Evolutionary conservation across 1,284 basidiomycete genomes (phyloP), one percentile per base, ranked within the genome.

Genomic region (Mycena citricolor): DNA sequence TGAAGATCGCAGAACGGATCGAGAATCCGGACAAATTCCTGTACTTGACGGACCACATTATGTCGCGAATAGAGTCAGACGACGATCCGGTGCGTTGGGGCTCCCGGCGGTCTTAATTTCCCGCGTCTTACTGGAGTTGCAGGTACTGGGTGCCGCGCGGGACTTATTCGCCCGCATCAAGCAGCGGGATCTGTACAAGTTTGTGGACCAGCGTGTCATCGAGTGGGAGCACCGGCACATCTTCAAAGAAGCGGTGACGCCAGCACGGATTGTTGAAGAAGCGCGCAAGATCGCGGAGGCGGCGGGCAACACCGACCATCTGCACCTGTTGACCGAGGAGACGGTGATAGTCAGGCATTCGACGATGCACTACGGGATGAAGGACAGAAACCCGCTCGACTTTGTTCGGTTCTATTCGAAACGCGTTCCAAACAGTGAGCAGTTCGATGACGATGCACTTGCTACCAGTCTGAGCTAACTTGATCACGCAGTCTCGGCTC

Each of bases 341-440:
- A 75, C 87, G 43, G 69, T 90, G 23, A 76, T 84, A 26, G 83
- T 90, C 22, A 75, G 82, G 40, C 64, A 81, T 6, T 65, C 76
- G 1, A 57, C 62, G 12, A 72, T 89, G 68, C 87, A 90, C 57
- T 82, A 86, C 54, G 87, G 88, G 1, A 87, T 83, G 79, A 70
- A 75, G 49, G 76, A 81, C 41, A 63, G 69, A 53, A 87, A 86
- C 54, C 87, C 88, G 1, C 57, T 90, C 20, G 73, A 83, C 32
- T 70, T 64, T 21, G 76, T 88, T 43, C 76, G 71, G 55, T 90
- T 90, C 57, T 90, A 88, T 57, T 80, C 81, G 0, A 90, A 89
- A 61, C 65, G 69, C n/a, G 67, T 74, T 21, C 76, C 76, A 0
- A 61, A 81, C 48, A 54, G 86, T 51, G 31, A 32, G 31, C 17